phyloP scores from a whole-genome alignment of 192 early-diverging fungal species.

The Umbelopsis isabellina region DNA sequence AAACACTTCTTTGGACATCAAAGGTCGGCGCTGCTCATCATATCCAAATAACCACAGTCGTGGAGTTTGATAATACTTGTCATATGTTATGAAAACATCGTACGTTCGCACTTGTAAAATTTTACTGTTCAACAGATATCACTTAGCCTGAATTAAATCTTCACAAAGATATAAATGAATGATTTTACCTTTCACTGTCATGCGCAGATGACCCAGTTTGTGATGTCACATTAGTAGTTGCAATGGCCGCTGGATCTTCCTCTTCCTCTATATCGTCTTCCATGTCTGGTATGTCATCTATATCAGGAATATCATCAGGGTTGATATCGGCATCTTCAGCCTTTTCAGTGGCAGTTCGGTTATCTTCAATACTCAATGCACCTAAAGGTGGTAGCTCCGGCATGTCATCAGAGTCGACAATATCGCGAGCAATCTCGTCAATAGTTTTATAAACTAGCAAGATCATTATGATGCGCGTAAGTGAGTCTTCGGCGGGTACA shows the following conservation, averaged over 20 bases:
- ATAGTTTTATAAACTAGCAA: conserved; percentile 40
- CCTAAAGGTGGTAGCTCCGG: conserved; percentile 22
- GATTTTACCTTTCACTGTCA: neutral
- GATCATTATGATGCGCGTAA: neutral
- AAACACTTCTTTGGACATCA: conserved; percentile 91
- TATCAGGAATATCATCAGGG: conserved; percentile 77
- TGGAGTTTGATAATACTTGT: conserved; percentile 99
- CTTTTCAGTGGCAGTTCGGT: conserved; percentile 31
- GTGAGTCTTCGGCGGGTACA: neutral
- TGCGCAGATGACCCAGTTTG: neutral
- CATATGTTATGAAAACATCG: conserved; percentile 99
- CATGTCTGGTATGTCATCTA: conserved; percentile 93
- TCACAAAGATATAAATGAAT: neutral
- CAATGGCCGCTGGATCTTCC: conserved; percentile 67
- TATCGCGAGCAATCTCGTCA: conserved; percentile 66
- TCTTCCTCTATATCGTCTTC: conserved; percentile 78
- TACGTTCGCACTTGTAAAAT: conserved; percentile 92
- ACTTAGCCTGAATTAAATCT: neutral
- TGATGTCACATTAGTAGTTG: neutral
- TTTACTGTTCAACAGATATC: conserved; percentile 56
- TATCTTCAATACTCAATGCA: conserved; percentile 9
- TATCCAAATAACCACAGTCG: conserved; percentile 98
- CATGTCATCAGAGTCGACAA: conserved; percentile 54
- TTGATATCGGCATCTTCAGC: conserved; percentile 49
- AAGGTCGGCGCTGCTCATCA: conserved; percentile 84